phyloP scores from a whole-genome alignment of 106 monocot genomes.

The Acorus calamus region DNA sequence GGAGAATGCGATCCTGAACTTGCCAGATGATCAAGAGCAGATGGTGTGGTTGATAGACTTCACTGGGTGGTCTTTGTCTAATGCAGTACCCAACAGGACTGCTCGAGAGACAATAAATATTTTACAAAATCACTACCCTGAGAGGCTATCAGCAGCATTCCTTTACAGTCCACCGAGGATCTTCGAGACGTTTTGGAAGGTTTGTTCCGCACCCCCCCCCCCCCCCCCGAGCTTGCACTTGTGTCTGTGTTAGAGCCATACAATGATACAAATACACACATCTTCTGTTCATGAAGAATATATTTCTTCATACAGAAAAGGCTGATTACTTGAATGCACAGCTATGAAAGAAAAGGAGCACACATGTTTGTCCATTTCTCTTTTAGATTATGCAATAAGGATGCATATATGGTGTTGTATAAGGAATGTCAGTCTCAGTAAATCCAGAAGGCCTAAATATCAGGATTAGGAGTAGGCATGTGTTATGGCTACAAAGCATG shows the following conservation, averaged over 20 bases:
- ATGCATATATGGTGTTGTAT: too few species aligned
- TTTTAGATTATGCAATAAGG: background rate
- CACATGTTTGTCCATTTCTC: background rate
- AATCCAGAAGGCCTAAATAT: too few species aligned
- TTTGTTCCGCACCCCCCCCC: background rate
- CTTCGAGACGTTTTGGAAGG: constrained; percentile 71
- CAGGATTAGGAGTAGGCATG: too few species aligned
- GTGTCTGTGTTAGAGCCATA: too few species aligned
- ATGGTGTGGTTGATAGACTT: constrained; percentile 95
- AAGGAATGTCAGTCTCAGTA: too few species aligned
- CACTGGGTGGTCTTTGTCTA: constrained; percentile 70
- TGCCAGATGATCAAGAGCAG: constrained; percentile 78
- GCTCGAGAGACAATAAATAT: constrained; percentile 52
- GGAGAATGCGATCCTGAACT: constrained; percentile 67
- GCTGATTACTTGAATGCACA: too few species aligned
- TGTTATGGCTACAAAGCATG: too few species aligned
- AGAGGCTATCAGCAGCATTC: constrained; percentile 43
- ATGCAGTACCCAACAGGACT: constrained; percentile 51
- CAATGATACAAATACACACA: too few species aligned
- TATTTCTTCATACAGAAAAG: too few species aligned
- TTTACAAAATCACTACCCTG: constrained; percentile 66
- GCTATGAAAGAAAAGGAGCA: background rate
- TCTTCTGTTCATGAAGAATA: too few species aligned
- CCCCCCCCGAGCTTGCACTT: too few species aligned
- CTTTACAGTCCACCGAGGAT: constrained; percentile 55